Conservation (phyloP, 1,284 basidiomycete species). For the Fistulina hepatica region DNA sequence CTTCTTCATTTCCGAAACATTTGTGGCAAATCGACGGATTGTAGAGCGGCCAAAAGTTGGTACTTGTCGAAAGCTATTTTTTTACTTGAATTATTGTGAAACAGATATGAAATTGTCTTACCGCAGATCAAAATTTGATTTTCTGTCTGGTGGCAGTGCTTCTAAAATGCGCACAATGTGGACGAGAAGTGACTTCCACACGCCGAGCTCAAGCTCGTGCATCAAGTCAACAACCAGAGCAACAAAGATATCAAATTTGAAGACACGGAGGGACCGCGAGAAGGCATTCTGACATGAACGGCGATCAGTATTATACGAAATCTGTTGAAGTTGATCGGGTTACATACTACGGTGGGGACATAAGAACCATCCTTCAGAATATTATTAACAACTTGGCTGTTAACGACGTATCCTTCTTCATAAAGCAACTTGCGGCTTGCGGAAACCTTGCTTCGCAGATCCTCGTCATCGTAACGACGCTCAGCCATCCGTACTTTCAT, state of each 20-base stretch:
- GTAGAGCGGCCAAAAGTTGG: conserved; percentile 19
- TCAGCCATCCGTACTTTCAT: background rate
- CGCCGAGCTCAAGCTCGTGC: conserved; percentile 29
- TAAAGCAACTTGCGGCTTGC: background rate
- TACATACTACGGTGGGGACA: background rate
- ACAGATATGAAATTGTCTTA: conserved; percentile 3
- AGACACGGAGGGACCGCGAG: background rate
- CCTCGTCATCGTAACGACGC: background rate
- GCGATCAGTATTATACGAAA: background rate
- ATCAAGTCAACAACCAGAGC: conserved; percentile 13
- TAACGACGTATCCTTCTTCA: background rate
- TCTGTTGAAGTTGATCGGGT: too few species aligned
- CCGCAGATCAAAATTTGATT: conserved; percentile 7
- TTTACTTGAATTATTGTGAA: too few species aligned
- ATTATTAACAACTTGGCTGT: background rate
- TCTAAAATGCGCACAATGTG: conserved; percentile 27
- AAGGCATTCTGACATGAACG: background rate
- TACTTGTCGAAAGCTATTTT: conserved; percentile 18
- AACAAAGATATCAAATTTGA: background rate
- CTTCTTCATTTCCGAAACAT: conserved; percentile 24
- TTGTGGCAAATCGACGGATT: conserved; percentile 21
- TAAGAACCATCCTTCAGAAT: background rate
- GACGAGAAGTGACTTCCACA: conserved; percentile 25
- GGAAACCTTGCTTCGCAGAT: background rate
- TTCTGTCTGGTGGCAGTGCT: conserved; percentile 6